Percentiles rank a stretch among this genome's conserved stretches.
phyloP scores from a whole-genome alignment of 1,284 basidiomycete genomes.

The Cryptococcus jaspeensis region DNA sequence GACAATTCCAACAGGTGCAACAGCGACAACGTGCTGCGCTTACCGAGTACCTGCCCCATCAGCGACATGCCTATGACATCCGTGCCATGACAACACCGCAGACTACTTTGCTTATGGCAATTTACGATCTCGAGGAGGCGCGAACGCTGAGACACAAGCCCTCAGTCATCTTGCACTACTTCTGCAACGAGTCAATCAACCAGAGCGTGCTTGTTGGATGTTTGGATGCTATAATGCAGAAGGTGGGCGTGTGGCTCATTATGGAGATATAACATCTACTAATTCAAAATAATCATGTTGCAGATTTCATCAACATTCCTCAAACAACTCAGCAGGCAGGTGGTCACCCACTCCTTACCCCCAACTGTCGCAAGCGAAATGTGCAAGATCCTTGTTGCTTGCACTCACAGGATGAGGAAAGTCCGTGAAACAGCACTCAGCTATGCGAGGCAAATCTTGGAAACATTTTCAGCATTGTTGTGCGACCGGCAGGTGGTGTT shows the following conservation, averaged over 20 bases:
- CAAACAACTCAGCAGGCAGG: slow-evolving; percentile 67
- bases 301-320: slow-evolving; percentile 57
- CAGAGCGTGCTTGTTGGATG: slow-evolving; percentile 63
- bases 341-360: slow-evolving; percentile 76
- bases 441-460: slow-evolving; percentile 81
- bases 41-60: slow-evolving; percentile 62
- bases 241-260: slow-evolving; percentile 55
- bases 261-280: background rate
- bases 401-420: slow-evolving; percentile 78
- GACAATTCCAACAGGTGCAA: slow-evolving; percentile 58
- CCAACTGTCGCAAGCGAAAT: slow-evolving; percentile 72
- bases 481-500: slow-evolving; percentile 86
- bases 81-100: slow-evolving; percentile 77
- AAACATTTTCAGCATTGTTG: slow-evolving; percentile 91
- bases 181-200: slow-evolving; percentile 84
- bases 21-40: slow-evolving; percentile 65
- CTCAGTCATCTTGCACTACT: slow-evolving; percentile 82
- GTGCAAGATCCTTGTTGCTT: slow-evolving; percentile 69
- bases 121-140: slow-evolving; percentile 87
- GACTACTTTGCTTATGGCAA: slow-evolving; percentile 79
- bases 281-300: slow-evolving; percentile 12
- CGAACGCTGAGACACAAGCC: slow-evolving; percentile 76
- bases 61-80: slow-evolving; percentile 68
- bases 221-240: slow-evolving; percentile 84
- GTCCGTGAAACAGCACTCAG: slow-evolving; percentile 78